Conservation (phyloP, 805 yeast species). For the Tetrapisispora namnaoensis region DNA sequence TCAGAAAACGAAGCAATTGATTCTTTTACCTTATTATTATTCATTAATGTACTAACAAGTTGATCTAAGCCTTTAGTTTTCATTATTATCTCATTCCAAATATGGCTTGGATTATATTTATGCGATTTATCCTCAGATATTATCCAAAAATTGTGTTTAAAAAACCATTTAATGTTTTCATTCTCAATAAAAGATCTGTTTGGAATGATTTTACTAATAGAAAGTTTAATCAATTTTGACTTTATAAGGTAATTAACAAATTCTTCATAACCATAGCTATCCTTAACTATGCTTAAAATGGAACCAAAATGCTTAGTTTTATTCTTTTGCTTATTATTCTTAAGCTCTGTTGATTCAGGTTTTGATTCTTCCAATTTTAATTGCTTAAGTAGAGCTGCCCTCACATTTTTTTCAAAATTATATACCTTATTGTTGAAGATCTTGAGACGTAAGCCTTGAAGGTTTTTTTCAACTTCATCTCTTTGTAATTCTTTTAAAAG, state of each 20-base stretch:
- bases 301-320: slow-evolving; percentile 4
- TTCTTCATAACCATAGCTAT: slow-evolving; percentile 9
- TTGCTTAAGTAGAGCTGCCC: slow-evolving; percentile 8
- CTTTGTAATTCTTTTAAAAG: slow-evolving; percentile 10
- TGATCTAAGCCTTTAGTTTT: slow-evolving; percentile 18
- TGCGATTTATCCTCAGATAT: slow-evolving; percentile 25
- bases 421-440: slow-evolving; percentile 24
- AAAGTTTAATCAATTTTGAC: slow-evolving; percentile 21
- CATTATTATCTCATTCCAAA: slow-evolving; percentile 30
- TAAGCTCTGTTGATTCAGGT: slow-evolving; percentile 1
- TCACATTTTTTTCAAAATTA: slow-evolving; percentile 18
- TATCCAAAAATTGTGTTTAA: slow-evolving; percentile 17
- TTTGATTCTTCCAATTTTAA: slow-evolving; percentile 6
- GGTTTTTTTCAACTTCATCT: slow-evolving; percentile 9
- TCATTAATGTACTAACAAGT: slow-evolving; percentile 35
- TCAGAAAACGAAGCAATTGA: slow-evolving; percentile 33
- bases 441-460: slow-evolving; percentile 13
- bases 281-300: slow-evolving; percentile 4
- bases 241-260: slow-evolving; percentile 17
- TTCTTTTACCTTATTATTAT: slow-evolving; percentile 39
- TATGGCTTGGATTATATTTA: slow-evolving; percentile 37
- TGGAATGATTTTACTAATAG: slow-evolving; percentile 14
- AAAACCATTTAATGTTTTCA: slow-evolving; percentile 17
- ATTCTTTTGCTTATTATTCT: slow-evolving; percentile 8
- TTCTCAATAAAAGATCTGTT: slow-evolving; percentile 4